A percentile compares a stretch with the other conserved stretches of the same genome.
phyloP scores from a whole-genome alignment of 768 basidiomycete genomes.

The Termitomyces sp. region DNA sequence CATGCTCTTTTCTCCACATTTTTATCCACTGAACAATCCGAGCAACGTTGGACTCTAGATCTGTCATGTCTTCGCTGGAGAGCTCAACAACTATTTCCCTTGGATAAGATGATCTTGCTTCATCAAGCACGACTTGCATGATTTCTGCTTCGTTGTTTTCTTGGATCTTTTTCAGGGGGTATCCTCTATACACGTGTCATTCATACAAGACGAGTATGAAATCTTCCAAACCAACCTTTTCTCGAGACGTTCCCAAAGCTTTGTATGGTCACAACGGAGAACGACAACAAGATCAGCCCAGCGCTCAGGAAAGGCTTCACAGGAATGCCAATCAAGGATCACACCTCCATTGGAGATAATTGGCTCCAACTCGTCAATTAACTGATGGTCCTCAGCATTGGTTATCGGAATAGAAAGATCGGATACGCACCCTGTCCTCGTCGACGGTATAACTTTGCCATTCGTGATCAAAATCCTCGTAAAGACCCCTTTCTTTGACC shows the following conservation, averaged over 20 bases:
- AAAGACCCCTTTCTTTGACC: conserved; percentile 77
- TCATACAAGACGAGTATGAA: conserved; percentile 3
- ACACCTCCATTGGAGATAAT: conserved; percentile 64
- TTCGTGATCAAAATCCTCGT: conserved; percentile 85
- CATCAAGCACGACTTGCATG: conserved; percentile 87
- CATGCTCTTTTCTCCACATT: conserved; percentile 52
- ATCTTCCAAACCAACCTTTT: conserved; percentile 52
- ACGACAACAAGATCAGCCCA: conserved; percentile 97
- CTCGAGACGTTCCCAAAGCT: conserved; percentile 88
- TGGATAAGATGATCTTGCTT: conserved; percentile 83
- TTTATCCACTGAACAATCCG: conserved; percentile 87
- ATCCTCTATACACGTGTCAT: conserved; percentile 47
- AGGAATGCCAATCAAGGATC: conserved; percentile 93
- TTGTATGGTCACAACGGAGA: conserved; percentile 80
- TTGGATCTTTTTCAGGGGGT: conserved; percentile 89
- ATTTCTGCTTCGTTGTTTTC: conserved; percentile 99
- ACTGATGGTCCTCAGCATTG: conserved; percentile 33
- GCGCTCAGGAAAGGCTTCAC: conserved; percentile 90
- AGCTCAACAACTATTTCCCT: conserved; percentile 85
- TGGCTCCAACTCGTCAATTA: conserved; percentile 84
- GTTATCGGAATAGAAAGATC: neutral
- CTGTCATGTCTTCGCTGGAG: conserved; percentile 65
- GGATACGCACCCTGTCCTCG: conserved; percentile 79
- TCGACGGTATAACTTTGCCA: conserved; percentile 95
- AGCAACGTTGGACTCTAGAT: conserved; percentile 83